Conservation (phyloP, 805 yeast genomes). For the Kodamaea laetipori region DNA sequence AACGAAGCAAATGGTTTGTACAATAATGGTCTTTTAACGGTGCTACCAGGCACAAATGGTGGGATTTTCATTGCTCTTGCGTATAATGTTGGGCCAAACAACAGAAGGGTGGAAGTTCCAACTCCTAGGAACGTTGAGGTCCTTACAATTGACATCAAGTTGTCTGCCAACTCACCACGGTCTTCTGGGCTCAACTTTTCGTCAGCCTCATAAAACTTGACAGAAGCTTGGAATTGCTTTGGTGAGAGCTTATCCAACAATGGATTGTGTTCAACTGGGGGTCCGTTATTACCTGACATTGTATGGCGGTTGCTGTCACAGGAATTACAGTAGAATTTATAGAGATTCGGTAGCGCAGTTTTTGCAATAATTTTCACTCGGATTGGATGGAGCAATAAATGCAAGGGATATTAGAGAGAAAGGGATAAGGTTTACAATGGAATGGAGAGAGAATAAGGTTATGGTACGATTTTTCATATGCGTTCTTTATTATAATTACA, state of each 20-base stretch:
- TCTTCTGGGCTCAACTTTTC: conserved; percentile 33
- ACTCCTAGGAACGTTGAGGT: conserved; percentile 29
- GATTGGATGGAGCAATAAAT: no score
- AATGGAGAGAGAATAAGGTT: no score
- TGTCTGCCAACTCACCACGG: conserved; percentile 32
- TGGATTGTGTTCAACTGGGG: conserved; percentile 25
- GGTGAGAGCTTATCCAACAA: conserved; percentile 31
- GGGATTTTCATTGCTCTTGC: conserved; percentile 10
- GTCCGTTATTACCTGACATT: conserved; percentile 4
- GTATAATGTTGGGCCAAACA: conserved; percentile 35
- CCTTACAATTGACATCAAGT: conserved; percentile 28
- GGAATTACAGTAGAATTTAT: no score
- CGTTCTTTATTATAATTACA: conserved; percentile 3
- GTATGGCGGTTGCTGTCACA: no score
- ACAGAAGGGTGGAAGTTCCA: conserved; percentile 28
- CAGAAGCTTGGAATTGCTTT: conserved; percentile 39
- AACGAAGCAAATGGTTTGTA: conserved; percentile 38
- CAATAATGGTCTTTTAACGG: conserved; percentile 19
- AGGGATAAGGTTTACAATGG: not conserved
- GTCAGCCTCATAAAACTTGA: conserved; percentile 45
- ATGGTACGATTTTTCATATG: not conserved
- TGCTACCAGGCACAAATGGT: conserved; percentile 8
- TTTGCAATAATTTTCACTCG: not conserved
- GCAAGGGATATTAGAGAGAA: no score
- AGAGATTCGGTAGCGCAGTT: not conserved